A percentile compares a stretch with the other conserved stretches of the same genome.
phyloP scores from a whole-genome alignment of 768 basidiomycete genomes.

The Mycena rosella region DNA sequence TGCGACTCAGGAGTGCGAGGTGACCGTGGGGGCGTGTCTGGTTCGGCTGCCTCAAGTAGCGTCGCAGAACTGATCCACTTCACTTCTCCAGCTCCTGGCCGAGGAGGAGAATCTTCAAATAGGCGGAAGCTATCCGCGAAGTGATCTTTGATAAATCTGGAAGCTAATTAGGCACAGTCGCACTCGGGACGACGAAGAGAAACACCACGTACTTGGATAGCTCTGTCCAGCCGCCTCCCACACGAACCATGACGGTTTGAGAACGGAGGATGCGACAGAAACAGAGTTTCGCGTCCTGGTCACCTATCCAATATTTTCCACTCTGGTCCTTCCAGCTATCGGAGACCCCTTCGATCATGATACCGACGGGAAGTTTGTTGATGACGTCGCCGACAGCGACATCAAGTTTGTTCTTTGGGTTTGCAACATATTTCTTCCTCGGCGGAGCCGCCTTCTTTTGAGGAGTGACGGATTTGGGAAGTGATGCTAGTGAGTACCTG shows the following conservation, averaged over 20 bases:
- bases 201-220: constrained; percentile 78
- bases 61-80: constrained; percentile 89
- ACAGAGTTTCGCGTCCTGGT: constrained; percentile 89
- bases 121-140: constrained; percentile 87
- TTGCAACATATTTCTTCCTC: constrained; percentile 83
- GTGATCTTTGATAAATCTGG: constrained; percentile 88
- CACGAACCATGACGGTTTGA: constrained; percentile 95
- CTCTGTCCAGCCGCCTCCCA: constrained; percentile 95
- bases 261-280: constrained; percentile 93
- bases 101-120: constrained; percentile 73
- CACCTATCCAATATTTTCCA: constrained; percentile 97
- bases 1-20: constrained; percentile 80
- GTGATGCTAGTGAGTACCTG: constrained; percentile 67
- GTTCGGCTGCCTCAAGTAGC: constrained; percentile 68
- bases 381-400: constrained; percentile 94
- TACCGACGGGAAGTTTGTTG: constrained; percentile 87
- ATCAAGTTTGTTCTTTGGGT: constrained; percentile 93
- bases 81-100: constrained; percentile 67
- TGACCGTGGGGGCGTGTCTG: constrained; percentile 51
- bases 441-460: constrained; percentile 53
- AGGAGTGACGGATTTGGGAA: constrained; percentile 61
- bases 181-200: background rate
- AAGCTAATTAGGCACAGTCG: constrained; percentile 24
- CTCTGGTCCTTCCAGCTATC: constrained; percentile 94
- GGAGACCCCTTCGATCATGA: constrained; percentile 83